These are phyloP conservation scores for Styphnolobium japonicum DNA, from an alignment of 306 rosid species.

Conservation along the genomic window DNA sequence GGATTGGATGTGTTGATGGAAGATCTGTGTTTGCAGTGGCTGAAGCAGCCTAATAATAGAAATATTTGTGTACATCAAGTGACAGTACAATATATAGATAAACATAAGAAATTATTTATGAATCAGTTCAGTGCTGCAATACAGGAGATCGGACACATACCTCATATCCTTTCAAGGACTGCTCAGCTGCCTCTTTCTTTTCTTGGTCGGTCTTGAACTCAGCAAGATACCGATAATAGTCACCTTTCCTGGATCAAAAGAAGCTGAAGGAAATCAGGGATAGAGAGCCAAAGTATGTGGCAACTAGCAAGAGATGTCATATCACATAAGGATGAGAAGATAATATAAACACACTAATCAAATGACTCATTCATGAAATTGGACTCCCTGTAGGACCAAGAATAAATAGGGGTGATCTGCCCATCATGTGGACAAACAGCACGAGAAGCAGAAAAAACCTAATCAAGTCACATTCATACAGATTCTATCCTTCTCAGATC, in stretches of 20 bases:
- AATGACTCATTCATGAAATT: constrained; percentile 14
- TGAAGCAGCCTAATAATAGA: constrained; percentile 68
- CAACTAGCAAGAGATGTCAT: not conserved
- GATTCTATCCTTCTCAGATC: not conserved
- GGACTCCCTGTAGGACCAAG: not conserved
- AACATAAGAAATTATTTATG: not conserved
- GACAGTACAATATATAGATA: not conserved
- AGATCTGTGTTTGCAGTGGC: constrained; percentile 88
- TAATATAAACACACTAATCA: constrained; percentile 1
- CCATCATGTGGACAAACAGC: not conserved
- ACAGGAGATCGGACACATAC: constrained; percentile 42
- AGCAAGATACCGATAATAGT: constrained; percentile 69
- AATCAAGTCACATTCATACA: not conserved
- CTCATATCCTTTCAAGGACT: constrained; percentile 76
- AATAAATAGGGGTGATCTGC: not conserved
- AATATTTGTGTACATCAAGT: constrained; percentile 22
- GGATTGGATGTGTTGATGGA: constrained; percentile 93
- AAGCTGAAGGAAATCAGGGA: constrained; percentile 21
- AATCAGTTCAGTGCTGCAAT: constrained; percentile 11
- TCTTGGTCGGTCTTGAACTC: constrained; percentile 75
- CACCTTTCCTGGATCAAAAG: constrained; percentile 65
- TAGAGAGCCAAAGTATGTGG: not conserved
- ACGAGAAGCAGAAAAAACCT: not conserved
- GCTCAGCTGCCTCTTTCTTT: constrained; percentile 75
- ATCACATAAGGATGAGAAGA: not conserved